Conservation (phyloP, 805 yeast genomes). For the Candida multigemmis region DNA sequence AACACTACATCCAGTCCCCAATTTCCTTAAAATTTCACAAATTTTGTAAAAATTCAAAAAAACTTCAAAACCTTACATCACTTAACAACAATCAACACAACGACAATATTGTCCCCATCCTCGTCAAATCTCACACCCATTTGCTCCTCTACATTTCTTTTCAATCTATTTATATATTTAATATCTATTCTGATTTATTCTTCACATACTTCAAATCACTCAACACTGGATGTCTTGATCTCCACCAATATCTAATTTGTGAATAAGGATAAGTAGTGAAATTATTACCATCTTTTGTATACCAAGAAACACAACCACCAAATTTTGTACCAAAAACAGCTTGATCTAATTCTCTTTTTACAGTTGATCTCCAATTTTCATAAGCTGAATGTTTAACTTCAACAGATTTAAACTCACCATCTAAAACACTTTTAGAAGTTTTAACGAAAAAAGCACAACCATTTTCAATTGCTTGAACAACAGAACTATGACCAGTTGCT, state of each 20-base stretch:
- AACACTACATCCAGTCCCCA: too few relatives aligned
- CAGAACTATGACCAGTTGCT: constrained; percentile 35
- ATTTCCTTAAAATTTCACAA: too few relatives aligned
- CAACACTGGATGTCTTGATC: constrained; percentile 15
- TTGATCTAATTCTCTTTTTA: constrained; percentile 15
- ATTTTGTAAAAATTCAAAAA: too few relatives aligned
- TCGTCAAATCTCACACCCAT: too few relatives aligned
- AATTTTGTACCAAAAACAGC: constrained; percentile 27
- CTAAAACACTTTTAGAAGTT: constrained; percentile 15
- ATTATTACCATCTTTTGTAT: constrained; percentile 17
- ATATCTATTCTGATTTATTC: too few relatives aligned
- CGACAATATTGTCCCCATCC: too few relatives aligned
- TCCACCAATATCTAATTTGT: constrained; percentile 22
- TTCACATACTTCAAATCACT: constrained; percentile 10
- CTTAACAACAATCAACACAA: too few relatives aligned
- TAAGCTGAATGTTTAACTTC: constrained; percentile 21
- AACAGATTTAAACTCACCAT: constrained; percentile 18
- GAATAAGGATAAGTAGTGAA: constrained; percentile 28
- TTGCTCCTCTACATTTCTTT: too few relatives aligned
- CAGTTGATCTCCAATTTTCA: constrained; percentile 20
- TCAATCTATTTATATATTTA: too few relatives aligned
- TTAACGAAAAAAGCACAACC: constrained; percentile 13
- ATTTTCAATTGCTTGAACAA: constrained; percentile 29
- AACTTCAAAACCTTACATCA: too few relatives aligned
- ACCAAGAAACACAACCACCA: constrained; percentile 37